Conservation (phyloP, 2,329 filamentous ascomycete species). For the Clonostachys solani region DNA sequence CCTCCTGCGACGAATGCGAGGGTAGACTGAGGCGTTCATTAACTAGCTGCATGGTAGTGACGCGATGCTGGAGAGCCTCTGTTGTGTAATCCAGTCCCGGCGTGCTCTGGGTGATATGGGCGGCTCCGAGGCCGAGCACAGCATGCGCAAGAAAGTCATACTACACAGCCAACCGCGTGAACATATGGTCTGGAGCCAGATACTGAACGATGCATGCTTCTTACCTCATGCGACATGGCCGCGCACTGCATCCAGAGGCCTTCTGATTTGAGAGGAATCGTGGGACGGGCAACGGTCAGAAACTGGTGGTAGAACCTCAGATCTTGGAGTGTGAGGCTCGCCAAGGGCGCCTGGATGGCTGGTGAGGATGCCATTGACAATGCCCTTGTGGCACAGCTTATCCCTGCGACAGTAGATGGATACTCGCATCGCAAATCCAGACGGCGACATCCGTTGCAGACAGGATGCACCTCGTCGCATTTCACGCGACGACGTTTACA, state of each 20-base stretch:
- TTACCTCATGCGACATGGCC: conserved; percentile 25
- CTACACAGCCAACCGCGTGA: conserved; percentile 10
- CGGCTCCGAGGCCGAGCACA: conserved; percentile 29
- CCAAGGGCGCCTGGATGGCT: background rate
- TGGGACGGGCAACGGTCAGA: conserved; percentile 32
- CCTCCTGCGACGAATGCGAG: conserved; percentile 17
- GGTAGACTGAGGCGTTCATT: conserved; percentile 21
- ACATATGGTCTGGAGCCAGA: too few species aligned
- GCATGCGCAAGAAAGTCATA: conserved; percentile 30
- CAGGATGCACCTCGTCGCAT: too few species aligned
- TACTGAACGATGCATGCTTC: conserved; percentile 1
- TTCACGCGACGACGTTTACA: too few species aligned
- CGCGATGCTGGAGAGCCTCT: conserved; percentile 25
- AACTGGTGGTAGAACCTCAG: conserved; percentile 48
- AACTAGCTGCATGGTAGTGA: conserved; percentile 25
- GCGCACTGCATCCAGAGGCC: conserved; percentile 25
- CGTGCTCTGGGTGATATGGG: conserved; percentile 21
- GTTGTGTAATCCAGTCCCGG: conserved; percentile 15
- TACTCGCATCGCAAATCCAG: too few species aligned
- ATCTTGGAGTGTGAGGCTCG: conserved; percentile 23
- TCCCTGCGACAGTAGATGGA: too few species aligned
- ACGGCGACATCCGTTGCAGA: too few species aligned
- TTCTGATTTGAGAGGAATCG: conserved; percentile 22
- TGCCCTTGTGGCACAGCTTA: too few species aligned
- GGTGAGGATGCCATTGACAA: too few species aligned